Conservation (phyloP, 1,139 yeast species). For the Taphrina sp. region DNA sequence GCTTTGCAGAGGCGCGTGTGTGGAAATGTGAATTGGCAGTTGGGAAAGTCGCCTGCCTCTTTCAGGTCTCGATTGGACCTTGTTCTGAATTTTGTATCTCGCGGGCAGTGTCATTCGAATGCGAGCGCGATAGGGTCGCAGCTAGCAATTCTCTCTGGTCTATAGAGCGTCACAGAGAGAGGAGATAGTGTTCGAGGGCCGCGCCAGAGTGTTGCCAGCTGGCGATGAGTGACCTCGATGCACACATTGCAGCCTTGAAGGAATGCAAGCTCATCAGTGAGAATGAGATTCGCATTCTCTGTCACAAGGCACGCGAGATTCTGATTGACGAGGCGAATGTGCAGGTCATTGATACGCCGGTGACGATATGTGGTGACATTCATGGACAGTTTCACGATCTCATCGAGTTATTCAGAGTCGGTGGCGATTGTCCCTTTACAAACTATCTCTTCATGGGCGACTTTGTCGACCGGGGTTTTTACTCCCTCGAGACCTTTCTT, state of each 20-base stretch:
- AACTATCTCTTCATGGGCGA: conserved; percentile 73
- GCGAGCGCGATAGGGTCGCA: too few relatives aligned
- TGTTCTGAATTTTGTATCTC: too few relatives aligned
- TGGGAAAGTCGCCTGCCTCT: too few relatives aligned
- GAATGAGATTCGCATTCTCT: conserved; percentile 73
- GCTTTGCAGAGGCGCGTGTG: too few relatives aligned
- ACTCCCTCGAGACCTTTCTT: conserved; percentile 85
- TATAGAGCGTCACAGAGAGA: too few relatives aligned
- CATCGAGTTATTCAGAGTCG: conserved; percentile 78
- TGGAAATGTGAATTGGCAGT: too few relatives aligned
- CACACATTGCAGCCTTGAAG: conserved; percentile 57
- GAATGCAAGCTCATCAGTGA: conserved; percentile 84
- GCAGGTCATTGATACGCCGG: conserved; percentile 92
- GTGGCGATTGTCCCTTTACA: conserved; percentile 84
- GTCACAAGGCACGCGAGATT: conserved; percentile 88
- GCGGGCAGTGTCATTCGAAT: too few relatives aligned
- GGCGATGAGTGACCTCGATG: conserved; percentile 32
- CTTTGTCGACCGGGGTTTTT: conserved; percentile 93
- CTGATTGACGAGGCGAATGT: conserved; percentile 89
- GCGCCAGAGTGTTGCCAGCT: too few relatives aligned
- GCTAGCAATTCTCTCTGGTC: too few relatives aligned
- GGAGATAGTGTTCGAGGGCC: too few relatives aligned
- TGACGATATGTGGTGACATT: conserved; percentile 95
- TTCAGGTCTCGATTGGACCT: too few relatives aligned
- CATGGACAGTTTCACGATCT: conserved; percentile 97